These are phyloP conservation scores for Alternaria postmessia DNA, from an alignment of 2,329 filamentous ascomycete genomes.

Conservation along the genomic window DNA sequence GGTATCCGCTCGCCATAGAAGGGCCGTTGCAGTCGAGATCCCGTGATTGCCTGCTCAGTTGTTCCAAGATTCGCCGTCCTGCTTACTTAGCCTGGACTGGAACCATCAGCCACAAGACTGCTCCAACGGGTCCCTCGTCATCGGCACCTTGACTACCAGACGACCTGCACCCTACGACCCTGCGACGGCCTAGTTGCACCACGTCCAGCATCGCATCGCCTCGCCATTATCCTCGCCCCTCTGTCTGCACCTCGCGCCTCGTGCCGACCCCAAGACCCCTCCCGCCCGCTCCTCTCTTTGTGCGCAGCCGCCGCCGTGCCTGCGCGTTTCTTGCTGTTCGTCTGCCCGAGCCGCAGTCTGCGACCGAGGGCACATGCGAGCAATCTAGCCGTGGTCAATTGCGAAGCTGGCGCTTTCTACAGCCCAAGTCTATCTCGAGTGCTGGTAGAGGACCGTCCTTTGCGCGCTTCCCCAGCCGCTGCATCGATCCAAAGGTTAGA, in stretches of 20 bases:
- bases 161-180: conserved; percentile 8
- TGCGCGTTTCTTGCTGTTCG: conserved; percentile 6
- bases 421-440: conserved; percentile 16
- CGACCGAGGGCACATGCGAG: conserved; percentile 20
- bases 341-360: conserved; percentile 19
- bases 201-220: conserved; percentile 2
- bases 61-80: not conserved
- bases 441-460: conserved; percentile 17
- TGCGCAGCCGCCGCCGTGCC: not conserved
- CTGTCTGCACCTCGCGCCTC: conserved; percentile 1
- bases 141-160: conserved; percentile 15
- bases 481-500: conserved; percentile 32
- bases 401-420: conserved; percentile 28
- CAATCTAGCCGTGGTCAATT: conserved; percentile 17
- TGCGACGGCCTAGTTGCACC: conserved; percentile 9
- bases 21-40: conserved; percentile 1
- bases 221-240: not conserved
- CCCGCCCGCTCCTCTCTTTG: conserved; percentile 14
- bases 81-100: conserved; percentile 11
- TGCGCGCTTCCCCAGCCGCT: conserved; percentile 19
- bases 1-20: not conserved
- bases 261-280: conserved; percentile 10
- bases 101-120: conserved; percentile 15
- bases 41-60: not conserved
- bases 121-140: conserved; percentile 11